Conservation (phyloP, 1,139 yeast genomes). For the Geotrichum cucujoidarum region DNA sequence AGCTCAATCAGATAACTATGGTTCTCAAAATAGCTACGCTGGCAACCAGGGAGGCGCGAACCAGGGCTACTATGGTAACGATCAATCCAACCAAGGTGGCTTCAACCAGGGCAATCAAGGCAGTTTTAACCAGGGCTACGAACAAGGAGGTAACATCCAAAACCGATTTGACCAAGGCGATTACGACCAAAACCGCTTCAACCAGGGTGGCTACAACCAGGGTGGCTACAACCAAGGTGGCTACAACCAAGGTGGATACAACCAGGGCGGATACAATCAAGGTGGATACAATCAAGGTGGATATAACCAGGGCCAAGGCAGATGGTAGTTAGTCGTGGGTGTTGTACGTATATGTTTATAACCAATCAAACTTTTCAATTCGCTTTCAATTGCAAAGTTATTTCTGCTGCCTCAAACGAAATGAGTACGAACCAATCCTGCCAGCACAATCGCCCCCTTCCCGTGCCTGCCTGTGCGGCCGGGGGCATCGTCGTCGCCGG, state of each 20-base stretch:
- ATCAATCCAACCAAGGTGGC: background rate
- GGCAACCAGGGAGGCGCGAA: conserved; percentile 2
- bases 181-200: background rate
- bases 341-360: too few relatives aligned
- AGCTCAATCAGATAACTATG: background rate
- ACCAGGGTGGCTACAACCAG: conserved; percentile 7
- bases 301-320: background rate
- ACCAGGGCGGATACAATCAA: background rate
- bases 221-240: conserved; percentile 7
- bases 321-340: too few relatives aligned
- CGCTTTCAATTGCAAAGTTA: too few relatives aligned
- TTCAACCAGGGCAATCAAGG: conserved; percentile 9
- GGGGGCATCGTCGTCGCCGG: too few relatives aligned
- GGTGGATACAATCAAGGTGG: conserved; percentile 6
- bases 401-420: too few relatives aligned
- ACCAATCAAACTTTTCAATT: too few relatives aligned
- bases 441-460: too few relatives aligned
- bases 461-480: too few relatives aligned
- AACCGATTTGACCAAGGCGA: conserved; percentile 9
- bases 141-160: conserved; percentile 3
- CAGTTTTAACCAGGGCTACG: conserved; percentile 2
- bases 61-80: conserved; percentile 1
- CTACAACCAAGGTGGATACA: conserved; percentile 1
- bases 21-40: too few relatives aligned
- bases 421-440: too few relatives aligned